phyloP scores from a whole-genome alignment of 257 asterid species.

The Lavandula angustifolia region DNA sequence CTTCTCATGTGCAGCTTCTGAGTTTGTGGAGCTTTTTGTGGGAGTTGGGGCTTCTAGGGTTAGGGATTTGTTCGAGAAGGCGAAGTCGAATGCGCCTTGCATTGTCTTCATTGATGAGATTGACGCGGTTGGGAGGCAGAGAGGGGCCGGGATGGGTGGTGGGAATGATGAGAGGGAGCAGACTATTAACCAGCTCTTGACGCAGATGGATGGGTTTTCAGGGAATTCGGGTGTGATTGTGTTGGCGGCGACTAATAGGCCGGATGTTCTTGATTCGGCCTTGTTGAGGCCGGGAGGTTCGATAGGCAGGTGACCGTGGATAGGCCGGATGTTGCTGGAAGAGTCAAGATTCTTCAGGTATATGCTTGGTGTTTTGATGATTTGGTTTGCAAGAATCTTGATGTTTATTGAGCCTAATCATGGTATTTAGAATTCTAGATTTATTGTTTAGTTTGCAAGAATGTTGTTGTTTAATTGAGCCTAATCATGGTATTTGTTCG shows the following conservation, averaged over 20 bases:
- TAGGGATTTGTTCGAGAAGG: constrained; percentile 97
- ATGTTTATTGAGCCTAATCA: too few species aligned
- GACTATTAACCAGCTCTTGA: constrained; percentile 94
- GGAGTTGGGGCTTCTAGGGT: constrained; percentile 99
- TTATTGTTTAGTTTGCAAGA: too few species aligned
- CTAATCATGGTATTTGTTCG: not conserved
- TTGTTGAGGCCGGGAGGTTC: constrained; percentile 93
- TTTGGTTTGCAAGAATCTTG: too few species aligned
- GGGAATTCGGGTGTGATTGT: constrained; percentile 95
- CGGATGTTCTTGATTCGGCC: constrained; percentile 97
- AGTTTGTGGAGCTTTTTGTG: constrained; percentile 90
- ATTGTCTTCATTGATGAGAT: constrained; percentile 97
- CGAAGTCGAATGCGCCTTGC: constrained; percentile 93
- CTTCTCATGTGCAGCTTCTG: constrained; percentile 98
- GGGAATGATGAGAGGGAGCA: constrained; percentile 99
- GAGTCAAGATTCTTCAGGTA: constrained; percentile 91
- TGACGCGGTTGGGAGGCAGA: constrained; percentile 97
- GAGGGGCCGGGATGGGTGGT: constrained; percentile 96
- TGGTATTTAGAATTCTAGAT: too few species aligned
- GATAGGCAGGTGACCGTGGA: constrained; percentile 96
- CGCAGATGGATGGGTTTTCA: constrained; percentile 97
- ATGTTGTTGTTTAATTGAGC: too few species aligned
- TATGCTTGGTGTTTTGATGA: too few species aligned
- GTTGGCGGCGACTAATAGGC: constrained; percentile 91
- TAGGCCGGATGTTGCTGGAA: constrained; percentile 97